Evolutionary conservation across 1,284 basidiomycete genomes (phyloP).

Genomic region (Puccinia brachypodii): DNA sequence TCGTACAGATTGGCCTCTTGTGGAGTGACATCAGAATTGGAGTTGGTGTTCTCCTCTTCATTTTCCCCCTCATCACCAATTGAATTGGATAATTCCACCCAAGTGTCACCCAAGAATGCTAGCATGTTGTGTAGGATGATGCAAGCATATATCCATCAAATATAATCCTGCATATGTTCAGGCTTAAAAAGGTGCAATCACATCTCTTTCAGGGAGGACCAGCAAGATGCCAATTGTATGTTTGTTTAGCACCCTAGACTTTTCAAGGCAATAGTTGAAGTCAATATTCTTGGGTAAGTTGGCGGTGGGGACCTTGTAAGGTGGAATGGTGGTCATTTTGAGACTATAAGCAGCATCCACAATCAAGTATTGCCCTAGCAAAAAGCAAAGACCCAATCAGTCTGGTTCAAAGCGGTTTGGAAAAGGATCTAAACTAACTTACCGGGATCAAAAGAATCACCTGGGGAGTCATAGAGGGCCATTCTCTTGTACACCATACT

Average conservation of each 20-base stretch:
- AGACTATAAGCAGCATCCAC: constrained; percentile 10
- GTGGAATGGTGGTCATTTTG: neutral
- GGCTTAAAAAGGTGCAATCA: neutral
- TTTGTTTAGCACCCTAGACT: neutral
- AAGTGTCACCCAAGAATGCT: neutral
- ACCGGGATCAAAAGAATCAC: neutral
- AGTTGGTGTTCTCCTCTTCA: too few species aligned
- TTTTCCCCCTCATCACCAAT: too few species aligned
- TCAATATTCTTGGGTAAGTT: neutral
- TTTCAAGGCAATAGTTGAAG: constrained; percentile 9
- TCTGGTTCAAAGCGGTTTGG: neutral
- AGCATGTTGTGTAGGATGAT: neutral
- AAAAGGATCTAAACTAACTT: neutral
- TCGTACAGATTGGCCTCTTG: too few species aligned
- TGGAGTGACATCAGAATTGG: too few species aligned
- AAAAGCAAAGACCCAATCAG: neutral
- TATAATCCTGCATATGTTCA: neutral
- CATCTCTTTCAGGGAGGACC: constrained; percentile 9
- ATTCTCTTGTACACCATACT: neutral
- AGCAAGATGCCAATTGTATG: constrained; percentile 13
- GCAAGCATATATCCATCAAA: neutral
- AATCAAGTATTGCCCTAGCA: constrained; percentile 2
- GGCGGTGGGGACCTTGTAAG: constrained; percentile 20
- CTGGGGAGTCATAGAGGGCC: neutral
- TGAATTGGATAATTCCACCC: too few species aligned